phyloP scores from a whole-genome alignment of 2,329 filamentous ascomycete genomes.

The Thielaviopsis euricoi region DNA sequence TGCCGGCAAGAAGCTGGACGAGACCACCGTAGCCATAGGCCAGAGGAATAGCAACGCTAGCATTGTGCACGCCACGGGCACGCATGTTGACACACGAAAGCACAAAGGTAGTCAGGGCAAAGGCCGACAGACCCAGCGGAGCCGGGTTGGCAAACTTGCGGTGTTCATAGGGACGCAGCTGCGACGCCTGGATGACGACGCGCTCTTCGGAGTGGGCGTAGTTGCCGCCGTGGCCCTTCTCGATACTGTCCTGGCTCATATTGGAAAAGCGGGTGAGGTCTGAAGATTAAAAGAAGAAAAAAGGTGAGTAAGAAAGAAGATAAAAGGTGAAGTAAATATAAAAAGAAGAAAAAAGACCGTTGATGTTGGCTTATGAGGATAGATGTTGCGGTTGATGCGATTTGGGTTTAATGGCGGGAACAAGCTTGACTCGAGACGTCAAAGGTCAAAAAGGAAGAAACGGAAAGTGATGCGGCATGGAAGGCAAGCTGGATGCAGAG shows the following conservation, averaged over 20 bases:
- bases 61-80: conserved; percentile 38
- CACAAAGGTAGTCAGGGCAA: conserved; percentile 71
- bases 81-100: conserved; percentile 59
- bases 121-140: conserved; percentile 59
- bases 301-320: conserved; percentile 5
- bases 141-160: conserved; percentile 68
- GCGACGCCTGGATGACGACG: conserved; percentile 43
- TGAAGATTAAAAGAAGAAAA: conserved; percentile 1
- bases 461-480: neutral
- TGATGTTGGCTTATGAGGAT: neutral
- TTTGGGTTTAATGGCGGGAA: neutral
- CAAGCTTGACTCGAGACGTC: neutral
- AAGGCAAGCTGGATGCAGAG: neutral
- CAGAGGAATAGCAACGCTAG: conserved; percentile 51
- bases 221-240: conserved; percentile 10
- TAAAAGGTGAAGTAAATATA: neutral
- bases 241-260: conserved; percentile 10
- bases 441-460: neutral
- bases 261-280: conserved; percentile 11
- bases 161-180: conserved; percentile 44
- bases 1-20: conserved; percentile 65
- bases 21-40: conserved; percentile 65
- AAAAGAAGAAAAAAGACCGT: conserved; percentile 1
- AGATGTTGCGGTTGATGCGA: neutral
- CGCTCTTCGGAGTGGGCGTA: conserved; percentile 10